These are phyloP conservation scores for Ophiostoma angusticollis DNA, from an alignment of 2,329 filamentous ascomycete species.

Conservation along the genomic window DNA sequence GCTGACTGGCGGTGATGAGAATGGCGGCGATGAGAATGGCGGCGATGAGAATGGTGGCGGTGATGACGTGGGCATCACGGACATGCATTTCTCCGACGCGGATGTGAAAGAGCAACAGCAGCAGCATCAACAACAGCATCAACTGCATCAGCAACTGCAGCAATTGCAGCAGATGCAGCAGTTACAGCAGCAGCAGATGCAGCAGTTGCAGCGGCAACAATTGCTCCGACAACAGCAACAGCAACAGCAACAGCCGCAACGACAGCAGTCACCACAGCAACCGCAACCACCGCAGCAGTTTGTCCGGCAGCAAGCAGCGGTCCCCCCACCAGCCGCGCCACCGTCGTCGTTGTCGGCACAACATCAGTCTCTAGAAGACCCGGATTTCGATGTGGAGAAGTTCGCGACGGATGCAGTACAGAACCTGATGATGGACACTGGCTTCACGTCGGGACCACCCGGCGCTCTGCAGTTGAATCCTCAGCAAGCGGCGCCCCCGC, in stretches of 20 bases:
- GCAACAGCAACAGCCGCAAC: neutral
- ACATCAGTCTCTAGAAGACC: constrained; percentile 16
- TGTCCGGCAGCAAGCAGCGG: no score
- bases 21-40: constrained; percentile 17
- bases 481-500: no score
- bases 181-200: neutral
- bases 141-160: neutral
- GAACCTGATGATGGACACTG: constrained; percentile 14
- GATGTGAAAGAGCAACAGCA: constrained; percentile 21
- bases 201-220: constrained; percentile 1
- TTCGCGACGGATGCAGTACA: constrained; percentile 24
- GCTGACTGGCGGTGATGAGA: constrained; percentile 6
- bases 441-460: no score
- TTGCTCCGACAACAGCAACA: neutral
- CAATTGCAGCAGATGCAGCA: neutral
- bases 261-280: neutral
- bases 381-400: constrained; percentile 32
- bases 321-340: neutral
- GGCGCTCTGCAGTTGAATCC: no score
- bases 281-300: neutral
- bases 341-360: neutral
- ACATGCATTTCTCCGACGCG: constrained; percentile 44
- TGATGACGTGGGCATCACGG: constrained; percentile 40
- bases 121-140: neutral
- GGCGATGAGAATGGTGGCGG: constrained; percentile 17